Base-by-base conservation (phyloP, 2,329 filamentous ascomycete genomes). In the Dothideomycetes sp. region DNA sequence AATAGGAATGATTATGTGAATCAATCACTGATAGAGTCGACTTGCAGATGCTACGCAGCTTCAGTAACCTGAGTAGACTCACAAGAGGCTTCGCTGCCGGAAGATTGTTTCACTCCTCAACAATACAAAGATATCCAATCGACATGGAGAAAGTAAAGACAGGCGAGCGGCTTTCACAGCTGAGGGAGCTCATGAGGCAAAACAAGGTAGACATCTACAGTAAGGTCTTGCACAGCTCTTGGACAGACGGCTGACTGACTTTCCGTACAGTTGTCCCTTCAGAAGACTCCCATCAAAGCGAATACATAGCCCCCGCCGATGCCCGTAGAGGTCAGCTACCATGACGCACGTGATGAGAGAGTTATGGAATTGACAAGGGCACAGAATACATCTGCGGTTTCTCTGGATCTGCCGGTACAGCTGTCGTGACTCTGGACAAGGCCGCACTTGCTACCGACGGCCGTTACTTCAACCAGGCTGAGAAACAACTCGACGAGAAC, bases 221-320 rank as follows among this genome's bases (percentile, higher is more conserved):
- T 95, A 79, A 33, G 51, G 31, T 25, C n/a, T 28, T 36, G 22
- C 32, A 33, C 43, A 45, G n/a, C 39, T 41, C 28, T 9, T 35
- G 33, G 9, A 45, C 53, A 46, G 47, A 48, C 49, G 49, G 53
- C 65, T 72, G 52, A 69, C 55, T 52, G 47, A 51, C 51, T 34
- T 19, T 38, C n/a, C n/a, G n/a, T 30, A 22, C 59, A 96, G 89
- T 98, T 57, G 76, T 96, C 5, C 91, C 91, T 1, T 95, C 89
- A 23, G 91, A 96, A 74, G 91, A 98, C 61, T 89, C 85, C 58
- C 91, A 98, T 61, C 85, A 89, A 52, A 96, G 89, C 51, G 91
- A 98, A 67, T 98, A 98, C 64, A 95, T 95, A 61, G 91, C 91
- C 36, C 80, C 82, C n/a, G 94, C 86, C 60, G 91, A 98, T 68